Conservation (phyloP, 2,329 filamentous ascomycete genomes). For the Lachnellula hyalina region DNA sequence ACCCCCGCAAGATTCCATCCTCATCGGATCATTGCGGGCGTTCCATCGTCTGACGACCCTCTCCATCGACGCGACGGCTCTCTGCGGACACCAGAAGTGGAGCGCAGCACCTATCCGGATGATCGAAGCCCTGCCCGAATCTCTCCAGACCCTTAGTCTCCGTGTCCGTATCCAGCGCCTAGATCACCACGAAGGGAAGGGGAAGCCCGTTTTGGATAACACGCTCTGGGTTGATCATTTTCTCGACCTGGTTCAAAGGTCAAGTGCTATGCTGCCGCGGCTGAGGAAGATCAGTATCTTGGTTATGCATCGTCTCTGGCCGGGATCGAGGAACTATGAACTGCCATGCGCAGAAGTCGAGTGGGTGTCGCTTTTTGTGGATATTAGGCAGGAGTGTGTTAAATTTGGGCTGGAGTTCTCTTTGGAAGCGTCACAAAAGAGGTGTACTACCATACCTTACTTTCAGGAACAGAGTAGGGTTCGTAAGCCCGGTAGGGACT, state of each 20-base stretch:
- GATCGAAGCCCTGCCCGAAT: conserved; percentile 6
- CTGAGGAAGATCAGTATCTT: neutral
- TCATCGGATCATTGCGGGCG: conserved; percentile 12
- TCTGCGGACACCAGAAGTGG: conserved; percentile 13
- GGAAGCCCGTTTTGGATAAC: neutral
- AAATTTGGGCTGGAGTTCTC: neutral
- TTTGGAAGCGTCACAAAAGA: neutral
- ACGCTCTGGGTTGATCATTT: neutral
- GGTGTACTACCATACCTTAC: conserved; percentile 3
- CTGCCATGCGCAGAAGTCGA: neutral
- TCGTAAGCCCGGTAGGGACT: conserved; percentile 3
- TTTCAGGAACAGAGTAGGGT: conserved; percentile 5
- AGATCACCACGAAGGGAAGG: neutral
- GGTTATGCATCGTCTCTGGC: neutral
- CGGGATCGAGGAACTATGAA: neutral
- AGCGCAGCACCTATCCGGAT: neutral
- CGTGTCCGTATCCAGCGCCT: neutral
- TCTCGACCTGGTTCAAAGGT: neutral
- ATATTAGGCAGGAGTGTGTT: conserved; percentile 1
- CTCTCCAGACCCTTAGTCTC: conserved; percentile 4
- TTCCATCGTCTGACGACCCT: conserved; percentile 3
- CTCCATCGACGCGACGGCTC: conserved; percentile 9
- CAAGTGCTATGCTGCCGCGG: neutral
- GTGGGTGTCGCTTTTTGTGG: neutral
- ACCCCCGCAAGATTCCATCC: neutral